Evolutionary conservation across 2,329 filamentous ascomycete genomes (phyloP), one percentile per base, ranked within the genome.

Genomic region (Torrubiellomyces zombiae): DNA sequence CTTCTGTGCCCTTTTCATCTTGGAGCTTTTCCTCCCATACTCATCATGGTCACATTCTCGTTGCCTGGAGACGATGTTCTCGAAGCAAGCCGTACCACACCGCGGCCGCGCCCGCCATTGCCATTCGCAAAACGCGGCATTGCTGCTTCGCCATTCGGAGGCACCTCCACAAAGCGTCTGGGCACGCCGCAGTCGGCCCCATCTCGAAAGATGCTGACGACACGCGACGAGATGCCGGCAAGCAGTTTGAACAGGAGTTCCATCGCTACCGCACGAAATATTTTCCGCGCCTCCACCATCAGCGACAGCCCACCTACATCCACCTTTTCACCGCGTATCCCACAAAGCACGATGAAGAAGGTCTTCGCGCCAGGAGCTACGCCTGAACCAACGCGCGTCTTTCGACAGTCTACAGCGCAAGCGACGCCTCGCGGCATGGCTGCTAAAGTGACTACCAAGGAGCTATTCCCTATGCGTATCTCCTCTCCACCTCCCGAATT

Each of bases 391-490:
- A 49, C 45, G 39, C 39, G 54, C 38, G 32, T 55, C 33, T 53
- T 52, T 24, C 55, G 60, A 22, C 55, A 55, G 28, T 53, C 52
- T 2, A 57, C 53, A 3, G 51, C 54, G 16, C 58, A 66, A 38
- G 52, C 53, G 25, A 56, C 53, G 5, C 53, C 58, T 13, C 56
- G 56, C 18, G 61, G 59, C 28, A 51, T 69, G 51, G 52, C 58
- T 34, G 49, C 58, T 14, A 59, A 57, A 40, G 52, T 56, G 5
- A 43, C 53, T 3, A 56, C 60, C 11, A 57, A 56, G 32, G 61
- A 69, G 21, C 53, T 65, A 10, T 72, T 72, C 38, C 44, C 55
- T 15, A 63, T 69, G 63, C 62, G 63, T 36, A 72, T 72, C 29
- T 53, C 62, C 14, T 63, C 62, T 11, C 67, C 67, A 0, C 64